A percentile compares a stretch with the other conserved stretches of the same genome.
Evolutionary conservation across 2,329 filamentous ascomycete genomes (phyloP).

Genomic region (Arthroderma sp.): DNA sequence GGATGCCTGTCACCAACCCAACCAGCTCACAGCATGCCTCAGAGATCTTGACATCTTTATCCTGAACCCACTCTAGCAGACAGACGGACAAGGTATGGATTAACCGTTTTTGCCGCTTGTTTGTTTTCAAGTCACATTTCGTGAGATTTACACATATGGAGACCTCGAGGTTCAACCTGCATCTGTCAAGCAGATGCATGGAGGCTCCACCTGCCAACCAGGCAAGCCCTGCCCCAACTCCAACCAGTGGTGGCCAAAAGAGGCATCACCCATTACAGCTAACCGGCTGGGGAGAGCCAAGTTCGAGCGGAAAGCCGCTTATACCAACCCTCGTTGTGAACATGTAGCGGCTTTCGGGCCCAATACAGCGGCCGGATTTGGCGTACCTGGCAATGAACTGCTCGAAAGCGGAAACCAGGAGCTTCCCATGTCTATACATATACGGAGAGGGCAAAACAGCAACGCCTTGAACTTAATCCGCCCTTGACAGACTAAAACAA

Average conservation of each 20-base stretch:
- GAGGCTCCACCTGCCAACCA: neutral
- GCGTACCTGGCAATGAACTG: neutral
- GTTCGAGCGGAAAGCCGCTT: neutral
- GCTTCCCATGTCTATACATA: neutral
- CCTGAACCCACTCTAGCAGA: neutral
- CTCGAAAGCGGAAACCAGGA: neutral
- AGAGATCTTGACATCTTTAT: neutral
- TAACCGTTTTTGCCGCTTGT: conserved; percentile 1
- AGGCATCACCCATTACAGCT: neutral
- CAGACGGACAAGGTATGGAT: neutral
- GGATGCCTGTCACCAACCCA: neutral
- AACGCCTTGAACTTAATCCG: neutral
- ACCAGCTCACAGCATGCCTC: neutral
- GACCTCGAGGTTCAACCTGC: neutral
- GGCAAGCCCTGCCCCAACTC: too few species aligned
- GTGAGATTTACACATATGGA: too few species aligned
- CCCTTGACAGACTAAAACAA: neutral
- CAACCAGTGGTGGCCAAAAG: neutral
- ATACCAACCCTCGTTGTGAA: neutral
- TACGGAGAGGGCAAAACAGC: neutral
- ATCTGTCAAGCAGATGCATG: too few species aligned
- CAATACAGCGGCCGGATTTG: neutral
- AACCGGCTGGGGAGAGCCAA: neutral
- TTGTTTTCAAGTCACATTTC: neutral
- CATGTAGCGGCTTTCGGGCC: neutral